Evolutionary conservation across 495 filamentous ascomycete species (phyloP).

Genomic region (Bombardia bombarda): DNA sequence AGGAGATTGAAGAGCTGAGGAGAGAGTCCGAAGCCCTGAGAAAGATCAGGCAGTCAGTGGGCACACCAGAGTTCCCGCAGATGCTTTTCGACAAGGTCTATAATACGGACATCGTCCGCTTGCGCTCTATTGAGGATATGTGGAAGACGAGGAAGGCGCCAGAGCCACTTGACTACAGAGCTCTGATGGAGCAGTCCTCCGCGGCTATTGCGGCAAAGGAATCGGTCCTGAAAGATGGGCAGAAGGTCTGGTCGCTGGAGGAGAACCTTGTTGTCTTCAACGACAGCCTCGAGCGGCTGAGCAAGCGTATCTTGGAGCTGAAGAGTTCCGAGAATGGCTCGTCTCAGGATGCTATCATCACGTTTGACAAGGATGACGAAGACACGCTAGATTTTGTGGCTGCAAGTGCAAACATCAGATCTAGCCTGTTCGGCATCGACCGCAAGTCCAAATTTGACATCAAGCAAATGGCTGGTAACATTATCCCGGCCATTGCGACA

Average conservation of each 20-base stretch:
- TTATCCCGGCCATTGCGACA: constrained; percentile 96
- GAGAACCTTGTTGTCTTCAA: constrained; percentile 85
- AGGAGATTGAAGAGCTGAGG: constrained; percentile 80
- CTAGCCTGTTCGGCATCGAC: constrained; percentile 78
- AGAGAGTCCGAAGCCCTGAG: constrained; percentile 77
- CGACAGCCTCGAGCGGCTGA: constrained; percentile 72
- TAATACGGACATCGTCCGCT: constrained; percentile 70
- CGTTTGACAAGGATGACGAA: constrained; percentile 94
- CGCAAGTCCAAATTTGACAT: constrained; percentile 88
- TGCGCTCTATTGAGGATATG: constrained; percentile 91
- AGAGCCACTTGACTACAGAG: constrained; percentile 57
- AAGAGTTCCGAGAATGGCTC: constrained; percentile 41
- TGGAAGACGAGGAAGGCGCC: constrained; percentile 82
- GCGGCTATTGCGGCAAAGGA: constrained; percentile 42
- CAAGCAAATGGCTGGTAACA: constrained; percentile 99
- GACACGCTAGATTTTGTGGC: constrained; percentile 95
- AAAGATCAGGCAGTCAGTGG: constrained; percentile 74
- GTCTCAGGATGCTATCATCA: constrained; percentile 54
- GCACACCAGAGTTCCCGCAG: constrained; percentile 66
- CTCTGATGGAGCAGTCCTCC: constrained; percentile 35
- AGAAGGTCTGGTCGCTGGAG: constrained; percentile 67
- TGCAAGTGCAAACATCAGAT: constrained; percentile 80
- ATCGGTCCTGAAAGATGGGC: constrained; percentile 55
- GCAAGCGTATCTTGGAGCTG: constrained; percentile 57
- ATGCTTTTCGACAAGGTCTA: constrained; percentile 93